These are phyloP conservation scores for Pythium myriotylum DNA, from an alignment of 352 stramenopile genomes.

Conservation along the genomic window DNA sequence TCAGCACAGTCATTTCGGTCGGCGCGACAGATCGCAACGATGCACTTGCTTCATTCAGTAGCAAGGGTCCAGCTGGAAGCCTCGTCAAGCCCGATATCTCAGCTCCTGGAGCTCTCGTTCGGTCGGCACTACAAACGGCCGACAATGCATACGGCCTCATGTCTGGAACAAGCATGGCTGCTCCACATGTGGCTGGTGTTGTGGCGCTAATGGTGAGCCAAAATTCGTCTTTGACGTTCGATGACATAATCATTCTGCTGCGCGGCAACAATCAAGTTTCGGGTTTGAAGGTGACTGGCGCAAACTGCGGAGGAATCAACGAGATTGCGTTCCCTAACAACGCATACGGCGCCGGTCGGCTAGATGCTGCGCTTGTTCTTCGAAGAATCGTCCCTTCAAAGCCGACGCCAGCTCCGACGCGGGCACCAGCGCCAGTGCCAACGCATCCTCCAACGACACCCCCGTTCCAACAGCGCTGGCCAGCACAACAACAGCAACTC, in stretches of 20 bases:
- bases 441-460: neutral
- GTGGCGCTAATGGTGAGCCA: slow-evolving; percentile 33
- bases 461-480: slow-evolving; percentile 16
- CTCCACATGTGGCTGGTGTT: slow-evolving; percentile 34
- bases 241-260: slow-evolving; percentile 23
- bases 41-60: slow-evolving; percentile 33
- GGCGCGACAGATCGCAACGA: slow-evolving; percentile 31
- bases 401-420: neutral
- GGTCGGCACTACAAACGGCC: slow-evolving; percentile 16
- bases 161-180: slow-evolving; percentile 39
- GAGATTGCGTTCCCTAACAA: slow-evolving; percentile 37
- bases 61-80: slow-evolving; percentile 24
- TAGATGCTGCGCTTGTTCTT: slow-evolving; percentile 25
- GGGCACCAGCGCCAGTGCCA: neutral
- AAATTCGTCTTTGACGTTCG: slow-evolving; percentile 29
- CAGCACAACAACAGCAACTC: slow-evolving; percentile 11
- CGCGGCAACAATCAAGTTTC: slow-evolving; percentile 8
- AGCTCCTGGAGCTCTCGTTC: slow-evolving; percentile 31
- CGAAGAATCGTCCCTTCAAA: slow-evolving; percentile 3
- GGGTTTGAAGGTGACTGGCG: slow-evolving; percentile 3
- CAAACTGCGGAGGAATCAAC: slow-evolving; percentile 17
- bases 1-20: slow-evolving; percentile 36
- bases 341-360: slow-evolving; percentile 34
- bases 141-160: slow-evolving; percentile 31
- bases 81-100: slow-evolving; percentile 38